These are phyloP conservation scores for Vaccinium corymbosum DNA, from an alignment of 148 eudicot genomes.

Conservation along the genomic window DNA sequence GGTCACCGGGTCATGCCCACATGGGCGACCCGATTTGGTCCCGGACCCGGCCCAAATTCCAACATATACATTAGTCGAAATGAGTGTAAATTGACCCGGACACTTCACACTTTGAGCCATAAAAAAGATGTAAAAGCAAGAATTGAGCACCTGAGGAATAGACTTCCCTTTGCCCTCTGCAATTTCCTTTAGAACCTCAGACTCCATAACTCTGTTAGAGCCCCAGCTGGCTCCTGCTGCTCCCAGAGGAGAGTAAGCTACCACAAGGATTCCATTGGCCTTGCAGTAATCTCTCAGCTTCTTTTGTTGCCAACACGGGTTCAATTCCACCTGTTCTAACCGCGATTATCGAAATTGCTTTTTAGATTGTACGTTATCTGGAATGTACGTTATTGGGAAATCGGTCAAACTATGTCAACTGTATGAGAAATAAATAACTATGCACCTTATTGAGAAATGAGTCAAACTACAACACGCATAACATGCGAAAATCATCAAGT, in stretches of 20 bases:
- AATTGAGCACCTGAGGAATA: conserved; percentile 1
- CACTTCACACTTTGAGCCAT: too few relatives aligned
- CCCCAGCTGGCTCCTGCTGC: not conserved
- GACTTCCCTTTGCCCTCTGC: conserved; percentile 3
- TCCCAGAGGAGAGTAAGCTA: not conserved
- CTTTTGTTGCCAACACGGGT: conserved; percentile 1
- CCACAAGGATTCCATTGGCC: not conserved
- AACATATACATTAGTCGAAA: not conserved
- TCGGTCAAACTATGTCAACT: not conserved
- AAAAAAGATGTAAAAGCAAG: too few relatives aligned
- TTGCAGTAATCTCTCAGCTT: conserved; percentile 1
- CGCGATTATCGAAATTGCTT: not conserved
- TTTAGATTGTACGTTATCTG: too few relatives aligned
- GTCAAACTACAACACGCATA: not conserved
- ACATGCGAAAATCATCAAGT: too few relatives aligned
- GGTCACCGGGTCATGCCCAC: too few relatives aligned
- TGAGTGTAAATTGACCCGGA: not conserved
- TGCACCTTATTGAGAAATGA: not conserved
- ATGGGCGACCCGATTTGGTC: too few relatives aligned
- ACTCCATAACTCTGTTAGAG: not conserved
- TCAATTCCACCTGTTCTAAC: not conserved
- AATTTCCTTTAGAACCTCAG: not conserved
- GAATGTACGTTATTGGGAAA: too few relatives aligned
- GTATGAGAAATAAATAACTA: not conserved
- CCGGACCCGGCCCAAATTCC: too few relatives aligned